Percentiles rank a stretch among this genome's conserved stretches.
phyloP scores from a whole-genome alignment of 176 grass and related monocot genomes.

The Chloris gayana region DNA sequence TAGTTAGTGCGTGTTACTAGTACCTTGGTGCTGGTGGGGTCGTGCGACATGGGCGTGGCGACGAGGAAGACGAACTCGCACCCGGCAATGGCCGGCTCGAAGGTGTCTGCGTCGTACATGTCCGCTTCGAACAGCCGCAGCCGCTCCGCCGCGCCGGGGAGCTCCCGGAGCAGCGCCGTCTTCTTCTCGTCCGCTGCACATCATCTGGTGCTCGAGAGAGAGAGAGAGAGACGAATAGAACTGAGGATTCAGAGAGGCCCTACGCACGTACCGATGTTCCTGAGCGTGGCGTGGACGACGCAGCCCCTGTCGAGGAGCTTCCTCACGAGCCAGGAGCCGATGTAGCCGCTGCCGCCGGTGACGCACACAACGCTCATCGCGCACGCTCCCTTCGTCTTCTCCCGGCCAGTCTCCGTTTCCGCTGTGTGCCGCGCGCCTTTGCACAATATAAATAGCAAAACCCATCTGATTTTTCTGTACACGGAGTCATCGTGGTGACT shows the following conservation, averaged over 20 bases:
- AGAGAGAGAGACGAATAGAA: background rate
- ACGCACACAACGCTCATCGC: conserved; percentile 31
- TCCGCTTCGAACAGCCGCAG: conserved; percentile 67
- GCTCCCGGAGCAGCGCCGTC: conserved; percentile 29
- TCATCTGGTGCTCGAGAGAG: too few species aligned
- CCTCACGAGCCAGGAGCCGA: conserved; percentile 39
- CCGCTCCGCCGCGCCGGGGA: conserved; percentile 52
- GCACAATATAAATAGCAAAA: too few species aligned
- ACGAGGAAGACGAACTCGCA: conserved; percentile 75
- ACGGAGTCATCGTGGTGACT: too few species aligned
- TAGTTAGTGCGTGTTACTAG: too few species aligned
- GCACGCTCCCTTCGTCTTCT: too few species aligned
- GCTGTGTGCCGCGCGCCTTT: too few species aligned
- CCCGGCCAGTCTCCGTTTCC: too few species aligned
- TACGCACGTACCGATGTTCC: conserved; percentile 18
- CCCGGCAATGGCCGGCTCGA: conserved; percentile 59
- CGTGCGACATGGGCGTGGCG: conserved; percentile 49
- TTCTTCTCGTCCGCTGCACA: conserved; percentile 56
- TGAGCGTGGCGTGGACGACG: conserved; percentile 41
- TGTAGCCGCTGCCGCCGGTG: conserved; percentile 42
- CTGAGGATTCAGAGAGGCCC: too few species aligned
- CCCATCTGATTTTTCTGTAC: too few species aligned
- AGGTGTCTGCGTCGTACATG: conserved; percentile 55
- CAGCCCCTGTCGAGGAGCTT: conserved; percentile 49
- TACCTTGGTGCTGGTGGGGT: conserved; percentile 51